phyloP scores from a whole-genome alignment of 2,329 filamentous ascomycete species.

The Sodiomyces alkalinus region DNA sequence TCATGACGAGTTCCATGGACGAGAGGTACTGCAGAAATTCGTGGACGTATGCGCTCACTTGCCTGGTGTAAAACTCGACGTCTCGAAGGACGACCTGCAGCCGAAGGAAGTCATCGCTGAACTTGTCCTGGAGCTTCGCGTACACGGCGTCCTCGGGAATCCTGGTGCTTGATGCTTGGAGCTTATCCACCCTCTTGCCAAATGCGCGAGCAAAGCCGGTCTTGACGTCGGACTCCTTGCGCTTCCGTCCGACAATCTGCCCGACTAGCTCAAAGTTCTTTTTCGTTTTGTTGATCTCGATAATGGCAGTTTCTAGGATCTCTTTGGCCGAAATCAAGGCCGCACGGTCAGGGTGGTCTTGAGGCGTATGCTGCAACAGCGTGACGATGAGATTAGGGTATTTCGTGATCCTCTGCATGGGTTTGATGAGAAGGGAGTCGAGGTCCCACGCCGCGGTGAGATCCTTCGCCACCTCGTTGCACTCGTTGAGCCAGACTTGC shows the following conservation, averaged over 20 bases:
- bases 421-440: conserved; percentile 92
- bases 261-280: conserved; percentile 88
- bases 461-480: conserved; percentile 81
- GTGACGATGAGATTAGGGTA: conserved; percentile 78
- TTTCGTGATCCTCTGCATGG: conserved; percentile 85
- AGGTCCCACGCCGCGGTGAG: conserved; percentile 89
- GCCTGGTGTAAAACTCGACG: conserved; percentile 82
- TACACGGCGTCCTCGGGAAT: conserved; percentile 71
- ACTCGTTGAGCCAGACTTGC: conserved; percentile 83
- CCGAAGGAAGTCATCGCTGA: conserved; percentile 82
- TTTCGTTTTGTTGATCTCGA: conserved; percentile 89
- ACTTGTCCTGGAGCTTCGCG: conserved; percentile 66
- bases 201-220: conserved; percentile 80
- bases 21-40: conserved; percentile 68
- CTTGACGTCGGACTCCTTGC: conserved; percentile 78
- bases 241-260: conserved; percentile 71
- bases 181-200: conserved; percentile 73
- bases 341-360: conserved; percentile 68
- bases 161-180: conserved; percentile 46
- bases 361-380: conserved; percentile 63
- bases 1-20: conserved; percentile 72
- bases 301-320: conserved; percentile 48
- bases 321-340: conserved; percentile 40
- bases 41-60: conserved; percentile 63
- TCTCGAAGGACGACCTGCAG: conserved; percentile 86